Base-by-base conservation (phyloP, 2,329 filamentous ascomycete species). In the Xylaria hypoxylon region DNA sequence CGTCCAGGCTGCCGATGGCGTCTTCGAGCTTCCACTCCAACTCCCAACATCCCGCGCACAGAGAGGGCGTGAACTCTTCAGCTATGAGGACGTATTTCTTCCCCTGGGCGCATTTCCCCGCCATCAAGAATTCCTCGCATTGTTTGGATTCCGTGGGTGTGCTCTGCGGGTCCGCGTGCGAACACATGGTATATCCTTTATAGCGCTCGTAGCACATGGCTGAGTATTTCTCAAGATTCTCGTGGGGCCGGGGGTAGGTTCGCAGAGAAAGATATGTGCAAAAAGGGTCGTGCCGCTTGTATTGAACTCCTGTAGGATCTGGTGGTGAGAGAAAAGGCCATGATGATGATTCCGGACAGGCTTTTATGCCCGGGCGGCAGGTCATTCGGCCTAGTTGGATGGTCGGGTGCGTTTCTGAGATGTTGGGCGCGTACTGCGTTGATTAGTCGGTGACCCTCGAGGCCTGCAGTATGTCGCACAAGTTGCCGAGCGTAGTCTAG, bases 191-290 rank as follows among this genome's bases (percentile, higher is more conserved):
- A 48, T 59, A 64, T 2, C 53, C 61, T 26, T 59, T 64, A 40
- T 64, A 64, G 19, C 55, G 53, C 17, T 64, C 45, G 40, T 40
- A 47, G 40, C 61, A 64, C 61, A 64, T 64, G 24, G 11, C 35
- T 17, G 44, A 24, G 24, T 19, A 8, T 35, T 10, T 42, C 17
- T 40, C 11, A 17, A n/a, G 31, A 13, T n/a, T 10, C 13, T 31
- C n/a, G 15, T 17, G 5, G 1, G 10, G 4, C 17, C 17, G 3
- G 28, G 48, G 8, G 19, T 8, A 6, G 33, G 24, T 40, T 24
- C 8, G 13, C n/a, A 26, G 17, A 51, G 3, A n/a, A 35, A 15
- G 52, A 55, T 22, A 42, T 19, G 22, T n/a, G 28, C 19, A 7
- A 22, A n/a, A 22, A 19, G 8, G 22, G 48, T 35, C 28, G n/a